Conservation (phyloP, 192 early-diverging fungal species). For the Rhizoclosmatium sp. region DNA sequence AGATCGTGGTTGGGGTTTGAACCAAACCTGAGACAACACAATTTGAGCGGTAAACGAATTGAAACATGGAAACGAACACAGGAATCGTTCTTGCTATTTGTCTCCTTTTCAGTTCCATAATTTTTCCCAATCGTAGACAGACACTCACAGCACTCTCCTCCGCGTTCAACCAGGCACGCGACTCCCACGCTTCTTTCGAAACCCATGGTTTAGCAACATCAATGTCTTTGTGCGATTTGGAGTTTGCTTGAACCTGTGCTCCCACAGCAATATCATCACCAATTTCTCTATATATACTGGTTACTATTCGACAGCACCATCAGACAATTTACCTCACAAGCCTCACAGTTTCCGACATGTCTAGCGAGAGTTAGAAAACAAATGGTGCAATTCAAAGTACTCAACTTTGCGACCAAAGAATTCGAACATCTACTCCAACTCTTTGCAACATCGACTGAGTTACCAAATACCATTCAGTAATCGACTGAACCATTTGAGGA, state of each 20-base stretch:
- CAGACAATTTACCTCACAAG: conserved; percentile 31
- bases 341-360: conserved; percentile 30
- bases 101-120: not conserved
- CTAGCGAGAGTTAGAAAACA: not conserved
- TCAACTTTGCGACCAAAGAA: conserved; percentile 28
- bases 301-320: not conserved
- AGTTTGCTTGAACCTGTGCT: not conserved
- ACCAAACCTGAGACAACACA: conserved; percentile 37
- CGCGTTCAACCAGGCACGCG: conserved; percentile 21
- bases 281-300: conserved; percentile 8
- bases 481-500: conserved; percentile 19
- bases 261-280: conserved; percentile 13
- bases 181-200: conserved; percentile 33
- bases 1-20: not conserved
- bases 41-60: conserved; percentile 44
- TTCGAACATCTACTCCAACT: conserved; percentile 3
- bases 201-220: conserved; percentile 29
- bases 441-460: conserved; percentile 4
- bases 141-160: conserved; percentile 34
- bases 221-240: conserved; percentile 1
- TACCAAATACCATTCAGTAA: conserved; percentile 3
- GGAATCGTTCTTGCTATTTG: conserved; percentile 45
- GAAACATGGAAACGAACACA: conserved; percentile 36
- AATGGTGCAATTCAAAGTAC: not conserved
- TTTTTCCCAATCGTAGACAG: not conserved